Evolutionary conservation across 2,329 filamentous ascomycete species (phyloP).

Genomic region (Penicillium sp.): DNA sequence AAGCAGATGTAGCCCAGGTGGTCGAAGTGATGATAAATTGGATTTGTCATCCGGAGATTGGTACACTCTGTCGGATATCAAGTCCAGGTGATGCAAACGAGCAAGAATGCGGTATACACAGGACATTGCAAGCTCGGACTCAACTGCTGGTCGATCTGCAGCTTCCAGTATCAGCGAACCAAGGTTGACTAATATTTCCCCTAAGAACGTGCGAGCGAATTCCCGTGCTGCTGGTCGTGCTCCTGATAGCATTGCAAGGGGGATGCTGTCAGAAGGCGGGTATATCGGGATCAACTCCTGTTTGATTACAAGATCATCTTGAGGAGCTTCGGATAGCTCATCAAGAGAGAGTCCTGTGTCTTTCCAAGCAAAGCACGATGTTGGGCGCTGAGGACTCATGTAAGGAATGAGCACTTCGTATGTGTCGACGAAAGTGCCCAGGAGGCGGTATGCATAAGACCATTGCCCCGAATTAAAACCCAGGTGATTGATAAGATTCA

Average conservation of each 20-base stretch:
- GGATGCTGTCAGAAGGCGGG: conserved; percentile 6
- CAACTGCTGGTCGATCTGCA: conserved; percentile 34
- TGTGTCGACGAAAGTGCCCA: conserved; percentile 41
- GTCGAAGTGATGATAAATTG: conserved; percentile 35
- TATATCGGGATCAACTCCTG: background rate
- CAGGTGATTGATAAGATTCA: conserved; percentile 43
- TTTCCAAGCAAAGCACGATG: conserved; percentile 14
- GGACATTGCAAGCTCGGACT: conserved; percentile 44
- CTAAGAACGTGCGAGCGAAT: conserved; percentile 30
- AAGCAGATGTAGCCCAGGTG: conserved; percentile 47
- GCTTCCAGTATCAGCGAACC: conserved; percentile 45
- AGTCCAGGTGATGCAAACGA: conserved; percentile 46
- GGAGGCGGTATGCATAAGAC: conserved; percentile 41
- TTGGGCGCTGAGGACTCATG: conserved; percentile 10
- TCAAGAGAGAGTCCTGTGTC: conserved; percentile 28
- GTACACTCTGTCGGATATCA: conserved; percentile 47
- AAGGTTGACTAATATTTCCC: conserved; percentile 41
- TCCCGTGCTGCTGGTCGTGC: conserved; percentile 25
- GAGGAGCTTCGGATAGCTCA: conserved; percentile 24
- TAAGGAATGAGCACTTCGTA: conserved; percentile 28
- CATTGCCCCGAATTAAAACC: conserved; percentile 43
- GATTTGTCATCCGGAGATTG: conserved; percentile 33
- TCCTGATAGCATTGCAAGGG: conserved; percentile 24
- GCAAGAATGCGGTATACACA: conserved; percentile 47
- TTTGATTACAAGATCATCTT: background rate